Evolutionary conservation across 768 basidiomycete species (phyloP), one percentile per base, ranked within the genome.

Genomic region (Hericium rajendrae): DNA sequence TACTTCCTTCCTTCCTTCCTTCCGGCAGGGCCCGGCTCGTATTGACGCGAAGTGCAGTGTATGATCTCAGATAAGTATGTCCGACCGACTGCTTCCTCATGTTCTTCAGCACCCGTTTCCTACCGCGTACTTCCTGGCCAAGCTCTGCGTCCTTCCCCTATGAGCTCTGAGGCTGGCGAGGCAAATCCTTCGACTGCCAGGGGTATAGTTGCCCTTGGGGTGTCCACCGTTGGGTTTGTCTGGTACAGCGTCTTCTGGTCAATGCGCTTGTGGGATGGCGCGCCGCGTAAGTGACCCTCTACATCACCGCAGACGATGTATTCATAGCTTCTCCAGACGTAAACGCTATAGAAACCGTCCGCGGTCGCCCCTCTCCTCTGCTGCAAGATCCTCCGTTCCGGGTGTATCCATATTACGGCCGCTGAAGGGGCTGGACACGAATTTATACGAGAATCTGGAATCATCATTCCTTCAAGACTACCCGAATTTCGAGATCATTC

Each of bases 341-440:
- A 81, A 76, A 66, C 79, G 90, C 48, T 97, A 94, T 69, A 78
- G 85, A 48, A 71, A 77, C 53, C 79, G 84, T 37, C 83, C 84
- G 28, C 78, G 79, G 16, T 85, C 84, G 6, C 85, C 83, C 32
- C 73, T 80, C 38, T 72, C 80, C 6, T 74, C 76, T n/a, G 73
- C 79, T 28, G 68, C 74, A 10, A 60, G 73, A 6, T 65, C 69
- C 16, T 67, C 75, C 16, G 80, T 81, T 3, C 93, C 94, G 11
- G 95, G 94, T 18, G 95, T 98, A 32, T 91, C 94, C 2, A 92
- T 98, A 63, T 77, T 98, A 52, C 84, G 97, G 49, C 97, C 97
- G 6, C 77, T 99, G 53, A 94, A 94, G 69, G 97, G 97, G 13
- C 76, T 99, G 22, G 97, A 99, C 71, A 82, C 87, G 57, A 98